These are phyloP conservation scores for Phytopythium chamaehyphon DNA, from an alignment of 352 stramenopile species.

Conservation along the genomic window DNA sequence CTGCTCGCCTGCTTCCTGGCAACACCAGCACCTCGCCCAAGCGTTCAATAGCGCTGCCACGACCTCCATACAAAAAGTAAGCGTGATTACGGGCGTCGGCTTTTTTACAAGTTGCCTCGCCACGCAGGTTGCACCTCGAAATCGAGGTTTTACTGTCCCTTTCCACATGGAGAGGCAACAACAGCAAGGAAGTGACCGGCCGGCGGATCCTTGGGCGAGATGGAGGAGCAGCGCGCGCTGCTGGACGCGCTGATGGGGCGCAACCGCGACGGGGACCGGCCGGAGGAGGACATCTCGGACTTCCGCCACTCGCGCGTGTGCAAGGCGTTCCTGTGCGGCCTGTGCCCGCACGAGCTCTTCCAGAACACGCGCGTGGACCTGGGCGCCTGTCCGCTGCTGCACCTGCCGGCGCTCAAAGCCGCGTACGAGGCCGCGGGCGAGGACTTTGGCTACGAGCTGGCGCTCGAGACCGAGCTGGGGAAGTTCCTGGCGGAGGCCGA, in stretches of 20 bases:
- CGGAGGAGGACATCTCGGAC: constrained; percentile 72
- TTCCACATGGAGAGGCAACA: background rate
- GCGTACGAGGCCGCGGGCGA: constrained; percentile 39
- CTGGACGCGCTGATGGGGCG: constrained; percentile 90
- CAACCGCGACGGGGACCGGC: constrained; percentile 87
- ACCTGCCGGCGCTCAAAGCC: constrained; percentile 64
- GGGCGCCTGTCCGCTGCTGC: constrained; percentile 61
- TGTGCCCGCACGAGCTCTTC: constrained; percentile 88
- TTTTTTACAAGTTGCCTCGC: no score
- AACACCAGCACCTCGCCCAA: no score
- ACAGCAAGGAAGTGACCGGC: background rate
- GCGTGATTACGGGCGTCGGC: no score
- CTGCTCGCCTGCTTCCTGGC: no score
- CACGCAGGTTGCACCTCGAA: no score
- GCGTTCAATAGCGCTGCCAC: no score
- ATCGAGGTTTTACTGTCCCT: no score
- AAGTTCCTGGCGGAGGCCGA: constrained; percentile 72
- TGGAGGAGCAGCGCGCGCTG: constrained; percentile 84
- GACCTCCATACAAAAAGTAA: no score
- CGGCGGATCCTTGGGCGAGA: constrained; percentile 5
- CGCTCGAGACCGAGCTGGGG: constrained; percentile 61
- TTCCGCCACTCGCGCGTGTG: constrained; percentile 72
- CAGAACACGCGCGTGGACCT: constrained; percentile 88
- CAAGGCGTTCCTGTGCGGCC: constrained; percentile 75
- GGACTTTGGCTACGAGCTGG: constrained; percentile 68